phyloP scores from a whole-genome alignment of 768 basidiomycete species.

The Suillus subluteus region DNA sequence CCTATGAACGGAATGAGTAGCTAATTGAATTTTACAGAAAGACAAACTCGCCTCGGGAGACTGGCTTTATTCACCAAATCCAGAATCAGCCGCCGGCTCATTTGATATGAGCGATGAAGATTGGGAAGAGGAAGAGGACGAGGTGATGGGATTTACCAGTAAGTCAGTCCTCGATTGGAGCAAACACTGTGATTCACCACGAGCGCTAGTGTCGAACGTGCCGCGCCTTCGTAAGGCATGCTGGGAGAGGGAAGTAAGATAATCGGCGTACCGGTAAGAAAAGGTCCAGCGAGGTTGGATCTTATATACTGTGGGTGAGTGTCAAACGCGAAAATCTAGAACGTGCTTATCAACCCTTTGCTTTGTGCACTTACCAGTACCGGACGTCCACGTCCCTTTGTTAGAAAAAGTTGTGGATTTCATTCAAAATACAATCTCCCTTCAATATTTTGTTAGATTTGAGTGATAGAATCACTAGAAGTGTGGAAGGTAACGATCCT shows the following conservation, averaged over 20 bases:
- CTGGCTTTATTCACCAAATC: neutral
- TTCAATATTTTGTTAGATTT: neutral
- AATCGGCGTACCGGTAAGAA: slow-evolving; percentile 31
- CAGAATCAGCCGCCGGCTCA: slow-evolving; percentile 6
- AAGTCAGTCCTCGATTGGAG: slow-evolving; percentile 21
- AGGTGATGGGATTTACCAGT: slow-evolving; percentile 25
- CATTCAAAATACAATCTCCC: neutral
- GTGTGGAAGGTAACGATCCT: neutral
- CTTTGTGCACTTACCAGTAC: neutral
- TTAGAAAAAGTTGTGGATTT: neutral
- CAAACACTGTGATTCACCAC: slow-evolving; percentile 7
- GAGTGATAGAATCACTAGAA: neutral
- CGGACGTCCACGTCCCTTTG: neutral
- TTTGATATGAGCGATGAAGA: slow-evolving; percentile 11
- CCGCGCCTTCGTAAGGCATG: slow-evolving; percentile 17
- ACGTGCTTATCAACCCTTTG: neutral
- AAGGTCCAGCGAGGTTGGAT: slow-evolving; percentile 8
- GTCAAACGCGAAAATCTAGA: neutral
- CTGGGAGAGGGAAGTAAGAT: slow-evolving; percentile 8
- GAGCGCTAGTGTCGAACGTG: slow-evolving; percentile 22
- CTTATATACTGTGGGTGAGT: neutral
- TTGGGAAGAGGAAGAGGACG: neutral
- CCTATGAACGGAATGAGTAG: neutral
- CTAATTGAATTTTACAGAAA: slow-evolving; percentile 25
- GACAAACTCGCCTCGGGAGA: slow-evolving; percentile 9